Conservation (phyloP, 1,284 basidiomycete species). For the Heterobasidion occidentale region DNA sequence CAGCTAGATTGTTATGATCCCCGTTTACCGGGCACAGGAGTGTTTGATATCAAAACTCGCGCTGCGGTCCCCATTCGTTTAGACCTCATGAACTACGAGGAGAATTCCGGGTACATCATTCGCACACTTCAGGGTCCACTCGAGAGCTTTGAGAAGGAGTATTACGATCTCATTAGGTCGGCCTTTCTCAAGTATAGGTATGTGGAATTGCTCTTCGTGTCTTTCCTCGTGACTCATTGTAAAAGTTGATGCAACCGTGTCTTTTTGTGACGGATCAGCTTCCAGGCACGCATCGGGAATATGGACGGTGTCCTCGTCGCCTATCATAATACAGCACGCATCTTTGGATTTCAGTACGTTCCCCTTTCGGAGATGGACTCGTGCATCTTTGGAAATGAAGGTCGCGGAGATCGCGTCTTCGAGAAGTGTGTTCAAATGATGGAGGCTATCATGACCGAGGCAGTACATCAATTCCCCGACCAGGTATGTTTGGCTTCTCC, state of each 20-base stretch:
- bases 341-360: slow-evolving; percentile 96
- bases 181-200: slow-evolving; percentile 94
- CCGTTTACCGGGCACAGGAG: slow-evolving; percentile 80
- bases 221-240: not conserved
- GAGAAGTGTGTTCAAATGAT: slow-evolving; percentile 68
- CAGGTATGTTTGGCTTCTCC: slow-evolving; percentile 37
- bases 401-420: slow-evolving; percentile 72
- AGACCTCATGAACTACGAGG: slow-evolving; percentile 82
- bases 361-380: slow-evolving; percentile 85
- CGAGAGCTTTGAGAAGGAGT: slow-evolving; percentile 84
- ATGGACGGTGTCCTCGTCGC: slow-evolving; percentile 98
- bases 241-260: not conserved
- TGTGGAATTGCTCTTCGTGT: slow-evolving; percentile 9
- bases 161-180: slow-evolving; percentile 87
- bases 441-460: slow-evolving; percentile 62
- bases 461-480: slow-evolving; percentile 56
- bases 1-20: slow-evolving; percentile 87
- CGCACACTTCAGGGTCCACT: slow-evolving; percentile 48
- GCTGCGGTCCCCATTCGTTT: slow-evolving; percentile 81
- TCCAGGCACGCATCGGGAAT: slow-evolving; percentile 93
- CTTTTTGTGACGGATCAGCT: slow-evolving; percentile 33
- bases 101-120: slow-evolving; percentile 76
- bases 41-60: slow-evolving; percentile 96
- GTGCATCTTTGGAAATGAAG: slow-evolving; percentile 61
- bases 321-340: slow-evolving; percentile 85